Evolutionary conservation across 139 green algal genomes (phyloP).

Genomic region (Auxenochlorella pyrenoidosa): DNA sequence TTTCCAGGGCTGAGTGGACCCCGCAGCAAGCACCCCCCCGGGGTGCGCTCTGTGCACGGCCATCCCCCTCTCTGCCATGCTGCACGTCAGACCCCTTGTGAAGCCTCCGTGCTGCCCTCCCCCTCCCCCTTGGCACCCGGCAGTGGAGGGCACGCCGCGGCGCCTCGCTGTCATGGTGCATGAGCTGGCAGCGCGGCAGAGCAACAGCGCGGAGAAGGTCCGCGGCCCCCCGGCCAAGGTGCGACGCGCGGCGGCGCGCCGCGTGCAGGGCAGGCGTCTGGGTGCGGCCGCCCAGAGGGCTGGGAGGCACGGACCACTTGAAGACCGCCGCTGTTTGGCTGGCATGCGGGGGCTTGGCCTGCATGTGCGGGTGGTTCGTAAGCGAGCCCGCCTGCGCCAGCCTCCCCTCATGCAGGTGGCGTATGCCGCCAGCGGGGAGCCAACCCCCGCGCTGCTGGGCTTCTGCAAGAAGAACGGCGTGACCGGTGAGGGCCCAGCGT

Average conservation of each 20-base stretch:
- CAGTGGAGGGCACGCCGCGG: constrained; percentile 87
- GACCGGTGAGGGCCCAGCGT: constrained; percentile 12
- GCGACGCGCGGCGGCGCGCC: too few species aligned
- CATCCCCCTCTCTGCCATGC: neutral
- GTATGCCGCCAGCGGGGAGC: constrained; percentile 72
- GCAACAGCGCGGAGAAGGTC: constrained; percentile 65
- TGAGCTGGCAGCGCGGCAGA: constrained; percentile 74
- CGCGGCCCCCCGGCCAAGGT: constrained; percentile 91
- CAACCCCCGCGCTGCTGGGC: constrained; percentile 91
- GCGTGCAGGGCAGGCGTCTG: too few species aligned
- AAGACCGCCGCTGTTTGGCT: too few species aligned
- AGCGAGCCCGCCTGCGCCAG: neutral
- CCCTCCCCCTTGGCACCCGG: neutral
- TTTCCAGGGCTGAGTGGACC: too few species aligned
- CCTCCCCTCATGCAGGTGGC: constrained; percentile 46
- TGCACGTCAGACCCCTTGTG: neutral
- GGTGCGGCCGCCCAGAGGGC: too few species aligned
- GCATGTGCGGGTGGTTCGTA: neutral
- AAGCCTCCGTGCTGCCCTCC: neutral
- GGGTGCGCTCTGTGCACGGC: neutral
- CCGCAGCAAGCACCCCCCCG: too few species aligned
- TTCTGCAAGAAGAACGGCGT: constrained; percentile 95
- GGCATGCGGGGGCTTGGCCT: too few species aligned
- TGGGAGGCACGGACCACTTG: too few species aligned
- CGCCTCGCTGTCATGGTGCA: constrained; percentile 86